Evolutionary conservation across 805 yeast genomes (phyloP), one percentile per base, ranked within the genome.

Genomic region (Myxozyma geophila): DNA sequence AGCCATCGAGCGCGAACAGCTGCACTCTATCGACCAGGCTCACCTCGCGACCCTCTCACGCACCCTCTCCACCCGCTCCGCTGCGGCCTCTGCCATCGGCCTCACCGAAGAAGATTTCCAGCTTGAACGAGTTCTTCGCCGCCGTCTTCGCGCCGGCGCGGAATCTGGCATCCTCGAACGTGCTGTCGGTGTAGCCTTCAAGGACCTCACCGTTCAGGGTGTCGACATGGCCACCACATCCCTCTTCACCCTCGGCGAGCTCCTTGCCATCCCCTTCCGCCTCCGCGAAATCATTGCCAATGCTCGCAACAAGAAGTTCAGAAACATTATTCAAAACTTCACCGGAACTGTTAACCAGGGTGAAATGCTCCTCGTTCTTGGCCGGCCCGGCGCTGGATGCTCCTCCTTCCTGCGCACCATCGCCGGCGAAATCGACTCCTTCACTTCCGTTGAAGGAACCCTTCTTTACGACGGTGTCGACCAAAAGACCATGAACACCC

Each of bases 351-450:
- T 86, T 60, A 77, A 77, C 57, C 86, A 89, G 2, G 90, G 91
- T 54, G 87, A 86, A 65, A 77, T 87, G 53, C 82, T 88, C 7
- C 88, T 87, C 55, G 91, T 89, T 58, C 82, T 88, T 66, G 93
- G 95, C 62, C 82, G 92, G 74, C 93, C 95, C 1, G 93, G 93
- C 70, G 81, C 88, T 39, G 90, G 90, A 46, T 86, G 90, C 71
- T 79, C 89, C 6, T 84, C 90, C 2, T 75, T 85, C 54, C 76
- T 86, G 70, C 79, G 70, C 81, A 92, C 93, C 1, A 92, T 93
- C 70, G 87, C 93, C 35, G 95, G 95, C 84, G 43, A 72, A 74
- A 55, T 83, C 79, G 68, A 70, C 79, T 71, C 77, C 82, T n/a
- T 80, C 78, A 76, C 80, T 19, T 35, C 83, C 81, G 81, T 81